These are phyloP conservation scores for Piromyces finnis DNA, from an alignment of 192 early-diverging fungal species.

Conservation along the genomic window DNA sequence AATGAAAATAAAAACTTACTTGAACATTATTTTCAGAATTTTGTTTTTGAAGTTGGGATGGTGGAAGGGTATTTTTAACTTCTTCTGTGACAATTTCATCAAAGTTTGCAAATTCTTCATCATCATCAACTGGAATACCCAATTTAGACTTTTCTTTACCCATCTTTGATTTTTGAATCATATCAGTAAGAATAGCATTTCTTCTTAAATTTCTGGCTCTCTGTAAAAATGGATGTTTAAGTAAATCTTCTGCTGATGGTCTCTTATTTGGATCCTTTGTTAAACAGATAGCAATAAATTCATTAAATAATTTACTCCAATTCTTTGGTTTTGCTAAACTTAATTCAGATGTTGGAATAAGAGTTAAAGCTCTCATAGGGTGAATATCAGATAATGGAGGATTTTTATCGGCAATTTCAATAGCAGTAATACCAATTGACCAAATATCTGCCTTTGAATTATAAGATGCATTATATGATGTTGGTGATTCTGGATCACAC, in stretches of 20 bases:
- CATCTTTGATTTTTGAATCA: slow-evolving; percentile 23
- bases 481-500: slow-evolving; percentile 21
- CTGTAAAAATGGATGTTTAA: slow-evolving; percentile 36
- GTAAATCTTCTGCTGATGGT: slow-evolving; percentile 24
- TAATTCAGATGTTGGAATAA: slow-evolving; percentile 28
- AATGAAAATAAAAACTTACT: neutral
- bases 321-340: slow-evolving; percentile 39
- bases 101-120: slow-evolving; percentile 2
- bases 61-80: slow-evolving; percentile 15
- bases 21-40: neutral
- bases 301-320: slow-evolving; percentile 32
- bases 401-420: slow-evolving; percentile 48
- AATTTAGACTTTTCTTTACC: slow-evolving; percentile 27
- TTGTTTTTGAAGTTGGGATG: neutral
- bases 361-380: slow-evolving; percentile 36
- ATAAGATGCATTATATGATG: slow-evolving; percentile 17
- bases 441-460: slow-evolving; percentile 41
- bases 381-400: slow-evolving; percentile 44
- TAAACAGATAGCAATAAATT: slow-evolving; percentile 33
- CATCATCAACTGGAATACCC: slow-evolving; percentile 6
- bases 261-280: slow-evolving; percentile 28
- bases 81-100: slow-evolving; percentile 21
- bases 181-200: slow-evolving; percentile 17
- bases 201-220: slow-evolving; percentile 16
- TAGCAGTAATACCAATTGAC: slow-evolving; percentile 46